A percentile compares a stretch with the other conserved stretches of the same genome.
Conservation (phyloP, 345 rosid species). For the Arabis hirsuta region DNA sequence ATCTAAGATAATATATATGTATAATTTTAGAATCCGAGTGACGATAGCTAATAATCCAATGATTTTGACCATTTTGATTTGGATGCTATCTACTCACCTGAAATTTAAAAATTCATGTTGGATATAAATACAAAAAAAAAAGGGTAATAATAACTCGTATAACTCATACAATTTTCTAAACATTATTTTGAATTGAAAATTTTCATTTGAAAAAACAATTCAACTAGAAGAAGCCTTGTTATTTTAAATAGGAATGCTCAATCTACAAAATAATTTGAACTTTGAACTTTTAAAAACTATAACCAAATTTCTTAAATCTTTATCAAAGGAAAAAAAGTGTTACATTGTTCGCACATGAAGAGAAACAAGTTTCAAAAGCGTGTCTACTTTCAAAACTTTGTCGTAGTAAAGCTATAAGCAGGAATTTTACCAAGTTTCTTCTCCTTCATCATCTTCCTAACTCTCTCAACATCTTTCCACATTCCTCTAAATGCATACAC, state of each 20-base stretch:
- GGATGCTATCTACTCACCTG: neutral
- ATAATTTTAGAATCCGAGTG: slow-evolving; percentile 9
- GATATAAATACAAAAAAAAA: neutral
- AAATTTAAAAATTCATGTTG: neutral
- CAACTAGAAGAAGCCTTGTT: neutral
- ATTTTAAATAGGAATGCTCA: neutral
- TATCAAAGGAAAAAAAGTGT: neutral
- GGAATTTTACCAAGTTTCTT: slow-evolving; percentile 61
- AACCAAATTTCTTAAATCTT: neutral
- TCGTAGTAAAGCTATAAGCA: slow-evolving; percentile 62
- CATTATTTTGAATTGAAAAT: neutral
- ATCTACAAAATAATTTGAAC: too few relatives aligned
- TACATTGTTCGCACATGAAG: slow-evolving; percentile 10
- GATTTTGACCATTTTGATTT: neutral
- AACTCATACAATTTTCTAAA: neutral
- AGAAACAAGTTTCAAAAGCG: slow-evolving; percentile 7
- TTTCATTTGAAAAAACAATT: neutral
- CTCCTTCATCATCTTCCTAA: slow-evolving; percentile 66
- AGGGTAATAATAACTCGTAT: neutral
- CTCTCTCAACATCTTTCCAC: slow-evolving; percentile 82
- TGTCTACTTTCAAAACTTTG: neutral
- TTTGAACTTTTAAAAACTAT: too few relatives aligned
- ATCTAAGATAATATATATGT: neutral
- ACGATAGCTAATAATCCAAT: slow-evolving; percentile 13
- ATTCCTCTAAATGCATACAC: slow-evolving; percentile 71